Evolutionary conservation across 257 asterid genomes (phyloP), one percentile per base, ranked within the genome.

Genomic region (Nicotiana attenuata): DNA sequence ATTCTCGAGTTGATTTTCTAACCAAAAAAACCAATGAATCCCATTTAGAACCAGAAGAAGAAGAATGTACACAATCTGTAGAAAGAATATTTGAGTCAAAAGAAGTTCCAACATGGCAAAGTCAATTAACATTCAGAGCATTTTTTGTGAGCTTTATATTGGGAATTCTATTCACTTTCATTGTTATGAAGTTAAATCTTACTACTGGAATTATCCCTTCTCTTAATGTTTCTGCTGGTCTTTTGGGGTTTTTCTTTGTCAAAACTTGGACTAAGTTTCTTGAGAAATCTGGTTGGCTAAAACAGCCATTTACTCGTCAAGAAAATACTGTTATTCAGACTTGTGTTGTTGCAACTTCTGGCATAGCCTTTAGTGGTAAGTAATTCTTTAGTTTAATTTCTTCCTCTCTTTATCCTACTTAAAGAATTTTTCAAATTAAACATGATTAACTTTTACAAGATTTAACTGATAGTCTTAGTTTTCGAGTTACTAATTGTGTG

Each of bases 311-410:
- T 29, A 92, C 96, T 5, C 86, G 96, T 1, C 96, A 92, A 78
- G 96, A 92, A 59, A 92, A 92, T 78, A 92, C 97, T 0, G 95
- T 92, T 38, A 91, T 92, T 78, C 97, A 92, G 82, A 92, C 97
- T 0, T 93, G 96, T 53, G 92, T 91, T n/a, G 92, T 91, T 35
- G 97, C 97, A 56, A 61, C 97, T 22, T 82, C 94, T 1, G 96
- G 97, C 91, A 91, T 93, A 20, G 89, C 97, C n/a, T 91, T 87
- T 35, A 93, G 97, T 38, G 93, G 97, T 88, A 83, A 20, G 29
- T 28, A 66, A 16, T 10, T 85, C 66, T 9, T n/a, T 41, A 8
- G 3, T 0, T n/a, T 41, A 9, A 1, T 0, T 61, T 73, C 41
- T 11, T 55, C 10, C 3, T 15, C 31, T 81, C 20, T 81, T 14